Base-by-base conservation (phyloP, 1,139 yeast genomes). In the Blastobotrys petasosporus region DNA sequence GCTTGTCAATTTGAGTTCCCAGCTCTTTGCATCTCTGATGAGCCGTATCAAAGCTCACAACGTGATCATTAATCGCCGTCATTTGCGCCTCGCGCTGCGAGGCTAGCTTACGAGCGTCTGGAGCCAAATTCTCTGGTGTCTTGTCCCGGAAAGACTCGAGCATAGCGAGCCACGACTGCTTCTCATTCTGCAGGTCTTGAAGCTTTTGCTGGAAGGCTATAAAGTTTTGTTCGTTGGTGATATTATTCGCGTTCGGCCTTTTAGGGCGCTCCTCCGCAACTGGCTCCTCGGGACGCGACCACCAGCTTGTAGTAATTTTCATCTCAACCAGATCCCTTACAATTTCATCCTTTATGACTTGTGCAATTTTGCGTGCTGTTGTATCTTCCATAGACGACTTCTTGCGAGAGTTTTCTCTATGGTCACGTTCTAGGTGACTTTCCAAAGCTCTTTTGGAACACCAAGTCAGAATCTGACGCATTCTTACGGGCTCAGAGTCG, bases 391-490 rank as follows among this genome's bases (percentile, higher is more conserved):
- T 47, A 13, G 47, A 46, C 7, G 45, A 44, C n/a, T 62, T 58
- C 42, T 60, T 53, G 25, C 32, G 32, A 7, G 11, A 20, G 39
- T 51, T 56, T 39, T 52, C 49, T 10, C 3, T 12, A 37, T 54
- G 55, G 17, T 57, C 60, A 28, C 61, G 59, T 6, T 68, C 70
- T 17, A 56, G 51, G 37, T 53, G 55, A n/a, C 56, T 53, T 31
- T 73, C 74, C 39, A 67, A 56, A 30, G 71, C 73, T 48, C 82
- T 71, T 49, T 76, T 76, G 31, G 81, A 70, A 48, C 85, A 78
- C 94, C 94, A 84, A 3, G 78, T 70, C 44, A 85, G 61, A 16
- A 85, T 62, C 57, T 82, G 88, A 52, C 82, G 72, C 82, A 85
- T 78, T 50, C 80, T 71, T 55, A 81, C 84, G 0, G 90, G 86